phyloP scores from a whole-genome alignment of 1,284 basidiomycete species.

The Trichosporon faecale region DNA sequence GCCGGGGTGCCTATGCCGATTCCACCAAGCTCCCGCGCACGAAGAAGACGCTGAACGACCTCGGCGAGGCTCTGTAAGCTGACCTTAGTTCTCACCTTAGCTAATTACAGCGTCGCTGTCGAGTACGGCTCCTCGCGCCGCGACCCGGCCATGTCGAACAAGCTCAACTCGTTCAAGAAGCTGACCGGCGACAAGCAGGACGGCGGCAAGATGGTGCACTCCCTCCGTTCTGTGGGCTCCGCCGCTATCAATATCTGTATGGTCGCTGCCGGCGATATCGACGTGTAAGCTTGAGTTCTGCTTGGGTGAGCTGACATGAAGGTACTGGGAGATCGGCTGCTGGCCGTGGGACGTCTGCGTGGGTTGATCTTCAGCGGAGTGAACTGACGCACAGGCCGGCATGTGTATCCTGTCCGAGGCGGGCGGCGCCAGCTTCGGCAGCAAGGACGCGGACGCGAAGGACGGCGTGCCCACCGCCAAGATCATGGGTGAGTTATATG shows the following conservation, averaged over 20 bases:
- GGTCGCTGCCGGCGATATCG: conserved; percentile 78
- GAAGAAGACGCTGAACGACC: conserved; percentile 66
- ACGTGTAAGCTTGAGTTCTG: conserved; percentile 59
- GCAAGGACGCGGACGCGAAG: conserved; percentile 54
- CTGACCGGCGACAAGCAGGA: conserved; percentile 70
- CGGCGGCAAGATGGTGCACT: conserved; percentile 83
- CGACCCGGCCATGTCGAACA: conserved; percentile 69
- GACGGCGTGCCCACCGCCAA: conserved; percentile 57
- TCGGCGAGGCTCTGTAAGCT: conserved; percentile 68
- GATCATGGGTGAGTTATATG: conserved; percentile 56
- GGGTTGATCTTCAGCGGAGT: conserved; percentile 34
- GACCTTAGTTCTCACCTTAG: background rate
- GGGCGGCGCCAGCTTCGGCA: conserved; percentile 72
- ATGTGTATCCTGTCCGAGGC: conserved; percentile 91
- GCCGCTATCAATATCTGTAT: conserved; percentile 79
- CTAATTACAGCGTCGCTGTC: conserved; percentile 60
- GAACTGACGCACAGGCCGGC: conserved; percentile 59
- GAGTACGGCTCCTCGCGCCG: conserved; percentile 80
- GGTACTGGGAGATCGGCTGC: conserved; percentile 76
- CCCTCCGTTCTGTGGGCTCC: conserved; percentile 75
- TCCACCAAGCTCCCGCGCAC: conserved; percentile 67
- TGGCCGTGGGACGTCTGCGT: conserved; percentile 89
- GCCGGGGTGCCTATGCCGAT: conserved; percentile 69
- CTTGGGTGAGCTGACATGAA: conserved; percentile 22
- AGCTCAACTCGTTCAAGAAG: conserved; percentile 67